phyloP scores from a whole-genome alignment of 768 basidiomycete genomes.

The Fistulinella prunicolor region DNA sequence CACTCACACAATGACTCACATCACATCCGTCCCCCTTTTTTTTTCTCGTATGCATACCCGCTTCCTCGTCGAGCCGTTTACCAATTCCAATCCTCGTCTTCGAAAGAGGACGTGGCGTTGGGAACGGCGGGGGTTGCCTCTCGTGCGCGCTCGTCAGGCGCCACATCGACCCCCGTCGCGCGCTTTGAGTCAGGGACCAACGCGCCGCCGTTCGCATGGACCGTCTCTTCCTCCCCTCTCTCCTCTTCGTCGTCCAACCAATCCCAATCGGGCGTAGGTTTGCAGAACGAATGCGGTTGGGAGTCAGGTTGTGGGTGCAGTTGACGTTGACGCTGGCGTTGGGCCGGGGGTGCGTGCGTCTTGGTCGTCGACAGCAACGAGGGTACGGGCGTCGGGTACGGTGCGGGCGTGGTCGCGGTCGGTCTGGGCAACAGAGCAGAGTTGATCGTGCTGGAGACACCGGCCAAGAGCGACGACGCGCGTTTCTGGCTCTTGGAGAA shows the following conservation, averaged over 20 bases:
- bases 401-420: conserved; percentile 29
- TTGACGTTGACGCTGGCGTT: conserved; percentile 9
- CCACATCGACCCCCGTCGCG: no score
- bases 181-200: conserved; percentile 33
- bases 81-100: conserved; percentile 64
- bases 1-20: no score
- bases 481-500: conserved; percentile 67
- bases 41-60: no score
- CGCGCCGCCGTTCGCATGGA: conserved; percentile 11
- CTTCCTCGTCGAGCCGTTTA: no score
- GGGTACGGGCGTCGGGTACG: neutral
- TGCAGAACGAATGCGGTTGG: conserved; percentile 6
- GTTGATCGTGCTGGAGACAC: conserved; percentile 57
- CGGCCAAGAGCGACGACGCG: conserved; percentile 61
- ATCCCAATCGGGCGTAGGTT: conserved; percentile 8
- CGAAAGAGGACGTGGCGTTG: conserved; percentile 16
- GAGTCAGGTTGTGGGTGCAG: neutral
- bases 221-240: conserved; percentile 20
- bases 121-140: no score
- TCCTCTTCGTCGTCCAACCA: conserved; percentile 43
- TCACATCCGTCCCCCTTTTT: no score
- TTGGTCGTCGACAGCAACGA: neutral
- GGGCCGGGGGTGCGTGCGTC: neutral
- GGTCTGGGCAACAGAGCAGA: conserved; percentile 44
- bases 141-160: no score